Conservation (phyloP, 441 rosid genomes). For the Arabidopsis hybrid region DNA sequence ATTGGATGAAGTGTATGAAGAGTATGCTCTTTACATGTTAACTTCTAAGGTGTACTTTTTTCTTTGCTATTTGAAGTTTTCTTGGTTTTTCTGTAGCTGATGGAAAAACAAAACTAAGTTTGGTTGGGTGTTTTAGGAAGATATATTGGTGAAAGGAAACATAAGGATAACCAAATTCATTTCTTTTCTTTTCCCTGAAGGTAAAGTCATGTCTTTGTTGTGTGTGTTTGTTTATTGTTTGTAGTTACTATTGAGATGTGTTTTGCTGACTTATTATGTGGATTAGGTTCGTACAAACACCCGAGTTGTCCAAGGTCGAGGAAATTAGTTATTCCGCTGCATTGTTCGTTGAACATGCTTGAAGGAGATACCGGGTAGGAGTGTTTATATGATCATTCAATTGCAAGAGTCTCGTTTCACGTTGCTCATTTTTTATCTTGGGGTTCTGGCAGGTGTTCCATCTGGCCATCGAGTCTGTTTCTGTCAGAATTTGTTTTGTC, state of each 20-base stretch:
- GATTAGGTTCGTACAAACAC: conserved; percentile 53
- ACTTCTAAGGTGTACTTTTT: conserved; percentile 59
- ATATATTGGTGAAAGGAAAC: conserved; percentile 49
- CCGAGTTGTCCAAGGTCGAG: conserved; percentile 55
- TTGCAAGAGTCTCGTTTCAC: conserved; percentile 8
- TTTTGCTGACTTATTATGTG: conserved; percentile 6
- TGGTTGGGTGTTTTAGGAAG: conserved; percentile 52
- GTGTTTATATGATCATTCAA: conserved; percentile 3
- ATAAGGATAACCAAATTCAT: conserved; percentile 67
- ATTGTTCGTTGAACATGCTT: conserved; percentile 89
- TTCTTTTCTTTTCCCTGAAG: conserved; percentile 81
- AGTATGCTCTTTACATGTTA: conserved; percentile 63
- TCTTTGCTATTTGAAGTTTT: not conserved
- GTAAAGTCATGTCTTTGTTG: conserved; percentile 40
- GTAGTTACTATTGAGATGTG: not conserved
- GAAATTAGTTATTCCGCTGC: conserved; percentile 65
- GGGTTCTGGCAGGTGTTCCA: conserved; percentile 65
- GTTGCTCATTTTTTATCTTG: conserved; percentile 21
- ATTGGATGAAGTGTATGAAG: conserved; percentile 79
- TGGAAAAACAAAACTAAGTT: conserved; percentile 22
- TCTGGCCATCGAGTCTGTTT: conserved; percentile 90
- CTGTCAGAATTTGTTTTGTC: conserved; percentile 84
- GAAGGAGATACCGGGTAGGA: conserved; percentile 95
- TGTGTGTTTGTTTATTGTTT: conserved; percentile 22
- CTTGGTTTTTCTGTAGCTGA: not conserved